phyloP scores from a whole-genome alignment of 2,329 filamentous ascomycete species.

The Talaromyces rugulosus region DNA sequence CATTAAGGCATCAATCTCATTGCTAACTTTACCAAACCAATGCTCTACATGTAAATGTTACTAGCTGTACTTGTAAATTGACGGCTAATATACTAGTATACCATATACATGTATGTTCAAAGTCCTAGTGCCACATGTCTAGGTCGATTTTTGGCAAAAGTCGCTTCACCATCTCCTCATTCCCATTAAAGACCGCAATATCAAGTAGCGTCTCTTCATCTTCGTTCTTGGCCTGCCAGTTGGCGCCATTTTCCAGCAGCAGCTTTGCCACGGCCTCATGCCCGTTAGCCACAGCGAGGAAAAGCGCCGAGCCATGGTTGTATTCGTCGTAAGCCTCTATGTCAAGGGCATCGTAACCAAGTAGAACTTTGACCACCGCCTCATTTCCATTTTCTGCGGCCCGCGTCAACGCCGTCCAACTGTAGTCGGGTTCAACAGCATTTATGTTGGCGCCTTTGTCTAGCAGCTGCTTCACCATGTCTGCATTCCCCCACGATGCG shows the following conservation, averaged over 20 bases:
- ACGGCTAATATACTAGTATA: background rate
- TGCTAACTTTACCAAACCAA: too few species aligned
- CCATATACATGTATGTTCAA: background rate
- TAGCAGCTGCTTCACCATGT: slow-evolving; percentile 8
- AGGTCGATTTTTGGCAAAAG: background rate
- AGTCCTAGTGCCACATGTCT: background rate
- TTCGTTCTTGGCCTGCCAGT: background rate
- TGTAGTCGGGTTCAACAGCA: background rate
- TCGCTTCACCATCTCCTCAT: slow-evolving; percentile 21
- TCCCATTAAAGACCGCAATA: background rate
- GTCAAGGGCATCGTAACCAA: background rate
- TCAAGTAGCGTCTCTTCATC: background rate
- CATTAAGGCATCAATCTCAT: too few species aligned
- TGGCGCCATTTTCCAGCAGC: slow-evolving; percentile 1
- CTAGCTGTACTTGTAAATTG: background rate
- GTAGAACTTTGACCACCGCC: background rate
- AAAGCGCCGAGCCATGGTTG: background rate
- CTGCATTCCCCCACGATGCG: slow-evolving; percentile 12
- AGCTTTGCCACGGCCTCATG: background rate
- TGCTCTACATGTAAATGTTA: background rate
- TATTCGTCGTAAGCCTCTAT: background rate
- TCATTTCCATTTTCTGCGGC: slow-evolving; percentile 1
- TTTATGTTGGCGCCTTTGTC: background rate
- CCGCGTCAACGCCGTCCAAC: background rate
- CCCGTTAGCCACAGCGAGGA: background rate